Percentiles rank a stretch among this genome's conserved stretches.
Evolutionary conservation across 1,284 basidiomycete genomes (phyloP).

Genomic region (Pascua guehoae): DNA sequence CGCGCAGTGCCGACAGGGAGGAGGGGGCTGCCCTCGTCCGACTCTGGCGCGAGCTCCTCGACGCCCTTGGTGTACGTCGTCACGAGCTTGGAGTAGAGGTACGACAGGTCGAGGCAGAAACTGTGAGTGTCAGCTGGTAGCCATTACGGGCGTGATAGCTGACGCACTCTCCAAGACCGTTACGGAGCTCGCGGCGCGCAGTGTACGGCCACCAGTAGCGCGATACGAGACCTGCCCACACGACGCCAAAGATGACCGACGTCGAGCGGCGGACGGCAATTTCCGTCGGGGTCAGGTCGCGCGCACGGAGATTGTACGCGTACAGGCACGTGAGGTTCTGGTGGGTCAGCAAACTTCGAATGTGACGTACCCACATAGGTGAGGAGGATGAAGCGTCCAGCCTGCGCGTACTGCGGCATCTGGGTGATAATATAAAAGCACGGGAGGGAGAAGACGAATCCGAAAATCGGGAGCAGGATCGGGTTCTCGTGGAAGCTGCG

Average conservation of each 20-base stretch:
- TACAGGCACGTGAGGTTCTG: slow-evolving; percentile 90
- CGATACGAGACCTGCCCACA: slow-evolving; percentile 85
- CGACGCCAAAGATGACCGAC: slow-evolving; percentile 79
- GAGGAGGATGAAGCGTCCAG: slow-evolving; percentile 80
- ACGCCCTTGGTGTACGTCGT: slow-evolving; percentile 34
- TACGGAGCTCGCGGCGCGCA: slow-evolving; percentile 78
- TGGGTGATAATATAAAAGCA: slow-evolving; percentile 88
- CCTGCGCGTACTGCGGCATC: slow-evolving; percentile 68
- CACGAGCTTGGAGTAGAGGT: slow-evolving; percentile 49
- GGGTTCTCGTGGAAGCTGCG: slow-evolving; percentile 67
- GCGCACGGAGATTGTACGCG: slow-evolving; percentile 76
- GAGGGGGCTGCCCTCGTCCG: slow-evolving; percentile 7
- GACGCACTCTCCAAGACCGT: slow-evolving; percentile 77
- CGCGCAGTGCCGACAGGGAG: slow-evolving; percentile 15
- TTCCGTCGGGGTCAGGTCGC: slow-evolving; percentile 64
- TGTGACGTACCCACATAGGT: slow-evolving; percentile 47
- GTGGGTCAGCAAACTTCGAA: slow-evolving; percentile 8
- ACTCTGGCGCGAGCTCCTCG: slow-evolving; percentile 9
- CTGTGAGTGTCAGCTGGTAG: slow-evolving; percentile 19
- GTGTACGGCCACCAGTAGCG: slow-evolving; percentile 94
- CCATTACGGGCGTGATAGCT: not conserved
- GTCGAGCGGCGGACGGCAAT: slow-evolving; percentile 74
- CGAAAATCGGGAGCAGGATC: slow-evolving; percentile 70
- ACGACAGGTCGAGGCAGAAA: slow-evolving; percentile 49
- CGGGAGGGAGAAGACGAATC: slow-evolving; percentile 85